Conservation (phyloP, 805 yeast species). For the Allodekkera sacchari region DNA sequence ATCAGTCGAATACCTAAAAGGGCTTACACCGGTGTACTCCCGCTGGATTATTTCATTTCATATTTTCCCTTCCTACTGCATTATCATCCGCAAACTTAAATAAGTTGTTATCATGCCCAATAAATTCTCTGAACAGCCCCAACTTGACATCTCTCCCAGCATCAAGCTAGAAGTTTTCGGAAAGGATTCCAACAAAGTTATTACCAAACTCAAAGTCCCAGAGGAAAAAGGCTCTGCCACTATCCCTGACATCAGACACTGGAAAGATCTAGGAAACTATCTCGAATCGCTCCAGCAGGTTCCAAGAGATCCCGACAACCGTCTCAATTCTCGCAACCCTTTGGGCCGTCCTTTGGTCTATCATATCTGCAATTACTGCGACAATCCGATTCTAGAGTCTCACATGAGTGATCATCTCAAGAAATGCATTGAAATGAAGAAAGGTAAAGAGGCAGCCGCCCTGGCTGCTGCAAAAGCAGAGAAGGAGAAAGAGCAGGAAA, state of each 20-base stretch:
- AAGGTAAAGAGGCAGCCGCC: constrained; percentile 14
- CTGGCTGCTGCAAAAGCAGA: too few species aligned
- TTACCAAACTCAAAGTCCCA: constrained; percentile 7
- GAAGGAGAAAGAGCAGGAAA: not conserved
- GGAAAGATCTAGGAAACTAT: constrained; percentile 29
- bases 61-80: too few species aligned
- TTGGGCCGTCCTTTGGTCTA: constrained; percentile 31
- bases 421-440: constrained; percentile 29
- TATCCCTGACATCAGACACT: constrained; percentile 18
- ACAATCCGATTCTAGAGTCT: constrained; percentile 33
- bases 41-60: too few species aligned
- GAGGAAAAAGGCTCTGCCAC: too few species aligned
- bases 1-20: too few species aligned
- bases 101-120: too few species aligned
- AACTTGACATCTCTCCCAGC: constrained; percentile 12
- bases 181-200: constrained; percentile 16
- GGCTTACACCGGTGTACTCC: too few species aligned
- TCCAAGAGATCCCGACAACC: constrained; percentile 5
- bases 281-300: constrained; percentile 22
- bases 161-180: constrained; percentile 19
- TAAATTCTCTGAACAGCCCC: too few species aligned
- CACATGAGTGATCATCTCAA: constrained; percentile 31
- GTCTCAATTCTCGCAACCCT: constrained; percentile 23
- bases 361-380: constrained; percentile 39
- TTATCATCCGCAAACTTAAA: too few species aligned